A percentile compares a stretch with the other conserved stretches of the same genome.
phyloP scores from a whole-genome alignment of 75 land plant species.

The Selaginella tamariscina region DNA sequence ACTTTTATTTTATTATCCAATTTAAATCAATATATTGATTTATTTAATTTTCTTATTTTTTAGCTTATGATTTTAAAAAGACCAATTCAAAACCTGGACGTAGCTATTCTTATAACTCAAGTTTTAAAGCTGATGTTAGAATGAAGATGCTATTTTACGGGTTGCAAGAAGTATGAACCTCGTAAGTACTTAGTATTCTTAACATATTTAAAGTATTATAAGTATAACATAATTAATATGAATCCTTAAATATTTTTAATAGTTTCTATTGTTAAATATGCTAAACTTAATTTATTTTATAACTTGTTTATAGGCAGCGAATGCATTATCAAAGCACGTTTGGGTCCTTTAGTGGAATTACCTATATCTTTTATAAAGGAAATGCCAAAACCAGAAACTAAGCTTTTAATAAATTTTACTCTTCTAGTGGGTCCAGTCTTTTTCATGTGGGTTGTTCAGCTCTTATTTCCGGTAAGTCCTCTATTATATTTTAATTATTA shows the following conservation, averaged over 20 bases:
- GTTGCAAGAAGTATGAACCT: conserved; percentile 70
- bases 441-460: conserved; percentile 76
- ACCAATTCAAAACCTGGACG: conserved; percentile 51
- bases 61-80: conserved; percentile 81
- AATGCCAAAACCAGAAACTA: conserved; percentile 66
- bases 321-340: conserved; percentile 44
- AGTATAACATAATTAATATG: too few relatives aligned
- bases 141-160: conserved; percentile 29
- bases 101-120: conserved; percentile 58
- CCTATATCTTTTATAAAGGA: conserved; percentile 65
- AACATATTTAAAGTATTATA: neutral
- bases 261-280: too few relatives aligned
- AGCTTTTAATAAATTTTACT: conserved; percentile 51
- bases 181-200: conserved; percentile 29
- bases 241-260: too few relatives aligned
- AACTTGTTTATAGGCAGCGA: conserved; percentile 61
- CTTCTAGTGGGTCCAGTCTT: conserved; percentile 75
- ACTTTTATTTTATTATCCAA: neutral
- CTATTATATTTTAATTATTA: neutral
- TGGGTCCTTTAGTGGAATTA: conserved; percentile 38
- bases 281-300: neutral
- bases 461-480: conserved; percentile 77
- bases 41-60: neutral
- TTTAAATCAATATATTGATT: conserved; percentile 7
- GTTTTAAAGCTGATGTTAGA: conserved; percentile 32